Base-by-base conservation (phyloP, 1,284 basidiomycete genomes). In the Crocinoboletus sp. region DNA sequence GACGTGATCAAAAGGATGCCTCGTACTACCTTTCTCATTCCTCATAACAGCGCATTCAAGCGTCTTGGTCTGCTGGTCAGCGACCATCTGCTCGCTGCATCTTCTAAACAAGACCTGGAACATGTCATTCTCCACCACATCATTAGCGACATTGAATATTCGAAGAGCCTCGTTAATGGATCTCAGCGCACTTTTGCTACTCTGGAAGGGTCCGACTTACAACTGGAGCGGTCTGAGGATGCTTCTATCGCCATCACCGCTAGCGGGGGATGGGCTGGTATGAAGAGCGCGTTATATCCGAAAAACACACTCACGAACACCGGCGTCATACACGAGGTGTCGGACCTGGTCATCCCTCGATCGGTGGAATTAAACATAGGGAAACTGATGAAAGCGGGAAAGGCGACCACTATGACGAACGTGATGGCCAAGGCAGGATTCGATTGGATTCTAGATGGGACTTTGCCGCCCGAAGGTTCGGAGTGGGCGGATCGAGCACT, bases 371-470 rank as follows among this genome's bases (percentile, higher is more conserved):
- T 99, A 43, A 92, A 85, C 5, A 73, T 94, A 20, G 85, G 80
- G n/a, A 96, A 97, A 66, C 76, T 99, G 16, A 76, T 94, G 54
- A 83, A 81, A 55, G 94, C 94, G 1, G 89, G 89, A 7, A 89
- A 91, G 61, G 87, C 81, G 36, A 80, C 75, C 24, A 95, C 89
- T 3, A 97, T 98, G 93, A 71, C 78, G 13, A 89, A 85, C 33
- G 68, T 99, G 56, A 77, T 97, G 51, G 69, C 76, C 41, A 87
- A 84, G 53, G 89, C 88, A 0, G 90, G 91, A 9, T 77, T 97
- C 51, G 87, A 84, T 25, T 96, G 93, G 90, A 70, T 97, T 15
- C 69, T 97, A 43, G 86, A 96, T 55, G 93, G 93, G 6, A 87
- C 85, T 8, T 68, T 76, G 8, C 89, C 89, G 7, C 84, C 83